A percentile compares a stretch with the other conserved stretches of the same genome.
These are phyloP conservation scores for Rhizomucor pusillus DNA, from an alignment of 371 early-diverging fungal genomes.

Conservation along the genomic window DNA sequence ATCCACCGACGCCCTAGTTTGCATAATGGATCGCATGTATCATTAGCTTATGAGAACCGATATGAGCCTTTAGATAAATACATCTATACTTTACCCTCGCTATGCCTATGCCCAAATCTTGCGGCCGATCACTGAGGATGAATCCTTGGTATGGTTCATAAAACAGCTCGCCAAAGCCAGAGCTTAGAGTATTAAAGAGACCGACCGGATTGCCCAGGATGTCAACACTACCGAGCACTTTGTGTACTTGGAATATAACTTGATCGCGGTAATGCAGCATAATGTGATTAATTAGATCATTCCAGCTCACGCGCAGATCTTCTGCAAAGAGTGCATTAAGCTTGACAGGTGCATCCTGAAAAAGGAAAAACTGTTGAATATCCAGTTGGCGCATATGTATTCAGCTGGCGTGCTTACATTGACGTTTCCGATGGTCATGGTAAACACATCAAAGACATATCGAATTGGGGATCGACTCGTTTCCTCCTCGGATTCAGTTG, in stretches of 20 bases:
- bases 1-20: slow-evolving; percentile 44
- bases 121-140: slow-evolving; percentile 82
- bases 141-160: slow-evolving; percentile 92
- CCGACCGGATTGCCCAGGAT: slow-evolving; percentile 92
- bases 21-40: neutral
- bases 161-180: slow-evolving; percentile 86
- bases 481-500: slow-evolving; percentile 28
- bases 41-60: neutral
- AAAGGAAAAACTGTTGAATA: neutral
- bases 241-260: slow-evolving; percentile 78
- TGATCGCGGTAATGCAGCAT: slow-evolving; percentile 73
- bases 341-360: slow-evolving; percentile 76
- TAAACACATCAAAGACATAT: slow-evolving; percentile 74
- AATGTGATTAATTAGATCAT: slow-evolving; percentile 37
- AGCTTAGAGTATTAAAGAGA: slow-evolving; percentile 78
- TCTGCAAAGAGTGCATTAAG: slow-evolving; percentile 82
- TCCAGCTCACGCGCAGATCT: slow-evolving; percentile 68
- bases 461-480: slow-evolving; percentile 28
- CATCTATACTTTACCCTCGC: slow-evolving; percentile 61
- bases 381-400: neutral
- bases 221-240: slow-evolving; percentile 86
- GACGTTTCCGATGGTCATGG: slow-evolving; percentile 89
- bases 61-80: neutral
- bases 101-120: slow-evolving; percentile 84
- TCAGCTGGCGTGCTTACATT: slow-evolving; percentile 45